phyloP scores from a whole-genome alignment of 371 early-diverging fungal species.

The Mortierella sp. region DNA sequence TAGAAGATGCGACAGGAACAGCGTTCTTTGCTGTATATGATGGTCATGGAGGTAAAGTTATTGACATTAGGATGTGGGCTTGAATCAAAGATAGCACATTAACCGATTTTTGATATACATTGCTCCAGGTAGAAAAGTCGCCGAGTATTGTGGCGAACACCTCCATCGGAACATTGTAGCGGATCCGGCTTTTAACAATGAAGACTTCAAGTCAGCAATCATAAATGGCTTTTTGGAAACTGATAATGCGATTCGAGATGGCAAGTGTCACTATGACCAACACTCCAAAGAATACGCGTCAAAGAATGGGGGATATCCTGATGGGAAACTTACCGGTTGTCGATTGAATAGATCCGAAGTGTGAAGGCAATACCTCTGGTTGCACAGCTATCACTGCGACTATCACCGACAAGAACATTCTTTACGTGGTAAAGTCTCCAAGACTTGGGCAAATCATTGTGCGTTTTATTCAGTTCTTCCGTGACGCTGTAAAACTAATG shows the following conservation, averaged over 20 bases:
- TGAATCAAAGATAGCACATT: neutral
- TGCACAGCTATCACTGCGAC: slow-evolving; percentile 92
- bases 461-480: too few relatives aligned
- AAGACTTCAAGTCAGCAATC: slow-evolving; percentile 74
- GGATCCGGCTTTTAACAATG: slow-evolving; percentile 68
- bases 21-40: slow-evolving; percentile 96
- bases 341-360: slow-evolving; percentile 79
- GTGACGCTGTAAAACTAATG: too few relatives aligned
- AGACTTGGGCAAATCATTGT: too few relatives aligned
- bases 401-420: slow-evolving; percentile 73
- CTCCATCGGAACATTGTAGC: slow-evolving; percentile 75
- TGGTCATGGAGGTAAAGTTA: slow-evolving; percentile 89
- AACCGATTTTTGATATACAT: neutral
- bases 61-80: neutral
- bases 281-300: too few relatives aligned
- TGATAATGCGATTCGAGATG: slow-evolving; percentile 79
- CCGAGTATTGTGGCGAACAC: slow-evolving; percentile 82
- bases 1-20: slow-evolving; percentile 57
- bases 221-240: slow-evolving; percentile 81
- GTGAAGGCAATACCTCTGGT: slow-evolving; percentile 82
- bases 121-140: slow-evolving; percentile 71
- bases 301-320: too few relatives aligned
- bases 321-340: too few relatives aligned
- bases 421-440: slow-evolving; percentile 53
- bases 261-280: slow-evolving; percentile 46